Evolutionary conservation across 1,139 yeast species (phyloP).

Genomic region (Nadsonia commutata): DNA sequence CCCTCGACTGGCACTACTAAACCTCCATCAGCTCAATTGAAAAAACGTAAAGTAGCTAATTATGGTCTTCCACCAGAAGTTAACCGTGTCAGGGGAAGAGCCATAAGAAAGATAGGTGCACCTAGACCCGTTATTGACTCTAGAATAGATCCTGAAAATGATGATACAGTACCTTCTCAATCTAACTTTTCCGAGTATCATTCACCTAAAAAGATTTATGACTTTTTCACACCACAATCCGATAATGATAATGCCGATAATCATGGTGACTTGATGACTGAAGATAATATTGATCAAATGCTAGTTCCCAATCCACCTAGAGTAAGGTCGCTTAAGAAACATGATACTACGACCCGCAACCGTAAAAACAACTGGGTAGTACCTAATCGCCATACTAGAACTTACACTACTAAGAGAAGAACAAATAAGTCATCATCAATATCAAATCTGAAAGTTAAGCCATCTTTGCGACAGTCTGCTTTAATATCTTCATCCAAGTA

Average conservation of each 20-base stretch:
- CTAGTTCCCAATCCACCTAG: constrained; percentile 8
- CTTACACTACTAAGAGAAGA: constrained; percentile 4
- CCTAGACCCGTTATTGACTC: too few species aligned
- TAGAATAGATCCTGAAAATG: too few species aligned
- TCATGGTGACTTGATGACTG: neutral
- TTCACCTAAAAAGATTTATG: neutral
- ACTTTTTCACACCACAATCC: neutral
- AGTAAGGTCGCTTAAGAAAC: constrained; percentile 5
- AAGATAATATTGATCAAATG: constrained; percentile 1
- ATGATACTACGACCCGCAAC: constrained; percentile 1
- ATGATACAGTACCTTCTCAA: too few species aligned
- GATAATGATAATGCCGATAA: constrained; percentile 1
- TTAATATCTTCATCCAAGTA: neutral
- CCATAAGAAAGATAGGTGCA: too few species aligned
- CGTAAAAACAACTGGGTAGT: too few species aligned
- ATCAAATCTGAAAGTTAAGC: neutral
- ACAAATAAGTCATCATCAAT: neutral
- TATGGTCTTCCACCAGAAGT: too few species aligned
- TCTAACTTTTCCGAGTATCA: too few species aligned
- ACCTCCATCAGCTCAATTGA: too few species aligned
- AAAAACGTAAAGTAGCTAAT: too few species aligned
- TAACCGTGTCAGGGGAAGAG: too few species aligned
- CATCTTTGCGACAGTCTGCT: too few species aligned
- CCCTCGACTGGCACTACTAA: too few species aligned
- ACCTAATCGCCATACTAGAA: neutral